phyloP scores from a whole-genome alignment of 2,329 filamentous ascomycete species.

The Diaporthe sp. region DNA sequence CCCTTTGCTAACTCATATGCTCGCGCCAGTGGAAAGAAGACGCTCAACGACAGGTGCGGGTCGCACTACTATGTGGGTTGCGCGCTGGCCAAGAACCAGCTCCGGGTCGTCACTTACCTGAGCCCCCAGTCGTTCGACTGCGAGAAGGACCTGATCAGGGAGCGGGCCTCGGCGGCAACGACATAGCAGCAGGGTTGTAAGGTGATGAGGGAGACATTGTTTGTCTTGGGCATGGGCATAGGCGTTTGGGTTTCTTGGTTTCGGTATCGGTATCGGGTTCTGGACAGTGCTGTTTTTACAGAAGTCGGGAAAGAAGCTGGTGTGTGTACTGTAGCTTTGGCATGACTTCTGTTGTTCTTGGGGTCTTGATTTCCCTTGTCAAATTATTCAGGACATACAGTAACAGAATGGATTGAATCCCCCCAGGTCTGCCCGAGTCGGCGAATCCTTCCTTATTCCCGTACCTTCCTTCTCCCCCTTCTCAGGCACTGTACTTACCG shows the following conservation, averaged over 20 bases:
- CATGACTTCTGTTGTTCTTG: background rate
- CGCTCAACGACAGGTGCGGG: constrained; percentile 25
- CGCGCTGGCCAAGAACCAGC: constrained; percentile 34
- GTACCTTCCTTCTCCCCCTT: background rate
- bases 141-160: constrained; percentile 24
- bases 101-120: constrained; percentile 33
- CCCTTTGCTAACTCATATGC: background rate
- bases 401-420: background rate
- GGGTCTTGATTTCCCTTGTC: too few relatives aligned
- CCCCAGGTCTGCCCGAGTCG: background rate
- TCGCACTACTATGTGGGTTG: constrained; percentile 32
- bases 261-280: background rate
- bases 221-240: background rate
- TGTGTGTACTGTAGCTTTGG: background rate
- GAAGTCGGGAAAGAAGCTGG: too few relatives aligned
- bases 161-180: background rate
- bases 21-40: constrained; percentile 21
- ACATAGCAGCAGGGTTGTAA: background rate
- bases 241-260: background rate
- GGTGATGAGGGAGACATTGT: background rate
- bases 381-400: background rate
- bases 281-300: background rate
- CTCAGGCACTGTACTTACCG: too few relatives aligned
- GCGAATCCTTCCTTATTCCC: constrained; percentile 1
- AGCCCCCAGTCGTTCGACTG: constrained; percentile 32